Base-by-base conservation (phyloP, 208 protist species). In the Trypanosoma mega region DNA sequence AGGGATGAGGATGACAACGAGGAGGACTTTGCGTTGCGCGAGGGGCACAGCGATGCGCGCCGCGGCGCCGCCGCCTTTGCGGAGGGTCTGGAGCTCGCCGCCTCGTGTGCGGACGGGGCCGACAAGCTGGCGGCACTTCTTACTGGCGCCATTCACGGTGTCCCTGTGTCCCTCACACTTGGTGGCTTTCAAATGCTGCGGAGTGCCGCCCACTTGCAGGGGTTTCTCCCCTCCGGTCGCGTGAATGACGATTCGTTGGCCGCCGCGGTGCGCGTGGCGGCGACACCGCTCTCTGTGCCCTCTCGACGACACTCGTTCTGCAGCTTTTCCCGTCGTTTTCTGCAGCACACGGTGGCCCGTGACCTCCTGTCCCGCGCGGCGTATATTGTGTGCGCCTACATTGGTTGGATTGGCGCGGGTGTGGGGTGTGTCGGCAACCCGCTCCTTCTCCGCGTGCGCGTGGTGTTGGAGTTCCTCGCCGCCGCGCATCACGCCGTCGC, bases 401-500 rank as follows among this genome's bases (percentile, higher is more conserved):
- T 94, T 33, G 87, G 87, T 30, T 88, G 74, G 74, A 55, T 59
- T 24, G 51, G 50, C 18, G 59, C 47, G 26, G 46, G 62, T 59
- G 36, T 74, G 53, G 50, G 24, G 59, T 72, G 52, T 33, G 58
- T 33, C 0, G 55, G 50, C n/a, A 72, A 70, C n/a, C 44, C 66
- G 39, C 63, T 72, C 12, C 63, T 74, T 18, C 57, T 69, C 20
- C 55, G 76, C 1, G 43, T 82, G 21, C 53, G 50, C 46, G 18
- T 53, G 29, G 52, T 55, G 14, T 51, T 94, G 26, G 72, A 82
- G 65, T 61, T 85, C 49, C 69, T 87, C 14, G 71, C 72, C 1
- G 82, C 87, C 11, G 83, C 82, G 11, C 83, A 90, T 66, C 83
- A 89, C 59, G 74, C 77, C 29, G 73, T 78, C 12, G 66, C 58